Conservation (phyloP, 805 yeast genomes). For the Pichia eremophila region DNA sequence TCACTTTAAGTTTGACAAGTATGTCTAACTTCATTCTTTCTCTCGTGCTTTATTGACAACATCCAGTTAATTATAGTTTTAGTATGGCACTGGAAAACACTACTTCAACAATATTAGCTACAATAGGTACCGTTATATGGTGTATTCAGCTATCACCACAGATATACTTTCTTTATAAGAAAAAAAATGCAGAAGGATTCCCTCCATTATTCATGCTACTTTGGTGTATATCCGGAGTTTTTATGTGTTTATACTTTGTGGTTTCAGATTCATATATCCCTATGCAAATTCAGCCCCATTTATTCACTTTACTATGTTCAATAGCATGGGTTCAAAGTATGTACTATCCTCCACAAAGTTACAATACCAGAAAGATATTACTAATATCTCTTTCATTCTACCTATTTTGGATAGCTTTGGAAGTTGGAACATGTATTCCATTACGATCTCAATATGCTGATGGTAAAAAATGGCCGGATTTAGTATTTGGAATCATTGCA, state of each 20-base stretch:
- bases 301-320: constrained; percentile 63
- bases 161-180: constrained; percentile 51
- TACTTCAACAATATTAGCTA: constrained; percentile 71
- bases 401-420: constrained; percentile 44
- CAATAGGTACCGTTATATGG: constrained; percentile 89
- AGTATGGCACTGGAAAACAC: constrained; percentile 17
- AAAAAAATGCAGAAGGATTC: constrained; percentile 80
- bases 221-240: constrained; percentile 75
- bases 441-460: constrained; percentile 43
- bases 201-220: constrained; percentile 84
- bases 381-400: constrained; percentile 30
- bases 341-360: constrained; percentile 60
- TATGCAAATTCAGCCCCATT: constrained; percentile 77
- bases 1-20: too few species aligned
- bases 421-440: constrained; percentile 65
- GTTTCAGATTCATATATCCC: constrained; percentile 65
- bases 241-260: constrained; percentile 78
- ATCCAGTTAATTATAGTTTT: too few species aligned
- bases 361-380: constrained; percentile 29
- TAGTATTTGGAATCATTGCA: constrained; percentile 75
- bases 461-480: constrained; percentile 59
- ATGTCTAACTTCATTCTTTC: neutral
- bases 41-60: neutral
- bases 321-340: constrained; percentile 57
- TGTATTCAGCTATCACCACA: constrained; percentile 86